Evolutionary conservation across 176 grass and related monocot genomes (phyloP).

Genomic region (Rhipidocladum racemiflorum): DNA sequence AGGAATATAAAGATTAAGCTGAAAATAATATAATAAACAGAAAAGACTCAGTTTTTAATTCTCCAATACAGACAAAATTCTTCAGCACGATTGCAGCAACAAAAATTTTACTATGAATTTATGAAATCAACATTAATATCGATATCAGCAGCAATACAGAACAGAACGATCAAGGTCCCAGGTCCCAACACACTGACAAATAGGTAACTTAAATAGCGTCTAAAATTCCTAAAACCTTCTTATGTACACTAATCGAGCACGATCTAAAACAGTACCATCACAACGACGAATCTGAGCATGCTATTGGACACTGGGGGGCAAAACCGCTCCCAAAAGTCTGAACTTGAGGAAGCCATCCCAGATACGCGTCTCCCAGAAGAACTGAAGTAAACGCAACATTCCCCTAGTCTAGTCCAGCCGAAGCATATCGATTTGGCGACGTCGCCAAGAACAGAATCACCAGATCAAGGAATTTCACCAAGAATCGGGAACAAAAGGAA

Average conservation of each 20-base stretch:
- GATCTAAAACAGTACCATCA: background rate
- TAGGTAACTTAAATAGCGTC: background rate
- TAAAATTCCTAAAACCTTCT: background rate
- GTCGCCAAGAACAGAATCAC: background rate
- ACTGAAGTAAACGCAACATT: background rate
- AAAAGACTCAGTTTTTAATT: background rate
- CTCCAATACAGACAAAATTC: background rate
- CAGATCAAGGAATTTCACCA: conserved; percentile 6
- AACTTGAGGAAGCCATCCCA: background rate
- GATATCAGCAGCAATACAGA: background rate
- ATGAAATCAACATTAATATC: conserved; percentile 1
- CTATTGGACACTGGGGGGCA: background rate
- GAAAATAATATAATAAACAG: background rate
- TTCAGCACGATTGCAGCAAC: background rate
- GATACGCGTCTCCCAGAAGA: background rate
- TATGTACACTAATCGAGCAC: background rate
- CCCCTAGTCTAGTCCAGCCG: background rate
- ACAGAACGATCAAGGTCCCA: background rate
- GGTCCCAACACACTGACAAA: background rate
- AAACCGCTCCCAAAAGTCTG: background rate
- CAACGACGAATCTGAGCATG: background rate
- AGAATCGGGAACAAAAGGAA: background rate
- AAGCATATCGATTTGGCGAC: background rate
- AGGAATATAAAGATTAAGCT: background rate
- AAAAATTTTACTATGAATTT: conserved; percentile 5